Base-by-base conservation (phyloP, 2,329 filamentous ascomycete genomes). In the Sporothrix euskadiensis region DNA sequence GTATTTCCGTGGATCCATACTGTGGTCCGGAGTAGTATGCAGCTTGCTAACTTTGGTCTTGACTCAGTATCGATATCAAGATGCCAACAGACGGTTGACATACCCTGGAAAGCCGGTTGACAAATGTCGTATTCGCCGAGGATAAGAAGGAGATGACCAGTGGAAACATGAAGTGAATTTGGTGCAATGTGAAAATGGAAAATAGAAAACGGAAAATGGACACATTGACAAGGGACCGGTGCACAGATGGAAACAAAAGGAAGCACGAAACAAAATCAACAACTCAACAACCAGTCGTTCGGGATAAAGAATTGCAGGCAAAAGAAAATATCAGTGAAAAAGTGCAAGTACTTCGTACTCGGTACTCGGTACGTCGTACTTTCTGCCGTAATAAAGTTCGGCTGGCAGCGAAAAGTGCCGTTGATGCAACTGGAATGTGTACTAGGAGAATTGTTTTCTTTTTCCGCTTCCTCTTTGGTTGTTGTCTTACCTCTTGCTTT, bases 71-170 rank as follows among this genome's bases (percentile, higher is more conserved):
- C 30, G 61, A 66, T 66, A 66, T 66, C 61, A 66, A 66, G 26
- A 66, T 66, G 63, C 32, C 63, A 41, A 66, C 63, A 4, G 30
- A 32, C 63, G 22, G 63, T 16, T 30, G 39, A 44, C n/a, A 14
- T n/a, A 63, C 63, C 63, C 63, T 49, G 12, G 63, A n/a, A 44
- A 47, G 44, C 44, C 44, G 14, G 14, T 16, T 47, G 14, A 9
- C 44, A 47, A 2, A 65, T 65, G 61, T 65, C 61, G 61, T 65
- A 30, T 68, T 68, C 65, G 41, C 65, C 65, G 65, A 68, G 65
- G 65, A 52, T 35, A 49, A 30, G 5, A 41, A 30, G 22, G 10
- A 65, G n/a, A 41, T 32, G 41, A 26, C n/a, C 7, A n/a, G 16
- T 22, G 52, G 16, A 22, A 54, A 54, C 19, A 22, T 54, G 49